Evolutionary conservation across 2,329 filamentous ascomycete genomes (phyloP).

Genomic region (Fusarium haematococcum): DNA sequence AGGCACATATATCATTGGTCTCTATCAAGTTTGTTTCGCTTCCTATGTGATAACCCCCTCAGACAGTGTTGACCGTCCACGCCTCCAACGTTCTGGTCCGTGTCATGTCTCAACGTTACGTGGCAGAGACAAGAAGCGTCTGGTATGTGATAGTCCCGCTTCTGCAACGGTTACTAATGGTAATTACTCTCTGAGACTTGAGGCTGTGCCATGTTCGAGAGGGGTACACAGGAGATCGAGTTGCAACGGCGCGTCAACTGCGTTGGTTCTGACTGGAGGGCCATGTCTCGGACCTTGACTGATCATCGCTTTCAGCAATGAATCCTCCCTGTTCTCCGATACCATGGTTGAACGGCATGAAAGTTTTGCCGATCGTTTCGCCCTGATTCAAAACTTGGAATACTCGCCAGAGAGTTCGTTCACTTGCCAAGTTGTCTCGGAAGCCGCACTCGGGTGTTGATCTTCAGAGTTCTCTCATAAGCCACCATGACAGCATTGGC

Average conservation of each 20-base stretch:
- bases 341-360: not conserved
- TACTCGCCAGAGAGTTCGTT: not conserved
- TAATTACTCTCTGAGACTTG: not conserved
- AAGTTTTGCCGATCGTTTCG: not conserved
- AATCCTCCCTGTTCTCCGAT: not conserved
- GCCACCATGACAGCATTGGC: not conserved
- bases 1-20: not conserved
- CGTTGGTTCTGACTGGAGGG: not conserved
- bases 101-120: not conserved
- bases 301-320: not conserved
- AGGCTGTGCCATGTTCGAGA: not conserved
- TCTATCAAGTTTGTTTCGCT: not conserved
- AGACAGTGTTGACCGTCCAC: not conserved
- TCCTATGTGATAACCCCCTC: not conserved
- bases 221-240: not conserved
- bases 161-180: not conserved
- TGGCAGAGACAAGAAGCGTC: not conserved
- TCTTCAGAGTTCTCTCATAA: no score
- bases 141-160: slow-evolving; percentile 23
- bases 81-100: not conserved
- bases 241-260: not conserved
- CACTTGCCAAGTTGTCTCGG: not conserved
- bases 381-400: not conserved
- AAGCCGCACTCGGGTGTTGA: no score
- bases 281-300: not conserved